Evolutionary conservation across 2,329 filamentous ascomycete species (phyloP).

Genomic region (Ophiostoma novo-ulmi): DNA sequence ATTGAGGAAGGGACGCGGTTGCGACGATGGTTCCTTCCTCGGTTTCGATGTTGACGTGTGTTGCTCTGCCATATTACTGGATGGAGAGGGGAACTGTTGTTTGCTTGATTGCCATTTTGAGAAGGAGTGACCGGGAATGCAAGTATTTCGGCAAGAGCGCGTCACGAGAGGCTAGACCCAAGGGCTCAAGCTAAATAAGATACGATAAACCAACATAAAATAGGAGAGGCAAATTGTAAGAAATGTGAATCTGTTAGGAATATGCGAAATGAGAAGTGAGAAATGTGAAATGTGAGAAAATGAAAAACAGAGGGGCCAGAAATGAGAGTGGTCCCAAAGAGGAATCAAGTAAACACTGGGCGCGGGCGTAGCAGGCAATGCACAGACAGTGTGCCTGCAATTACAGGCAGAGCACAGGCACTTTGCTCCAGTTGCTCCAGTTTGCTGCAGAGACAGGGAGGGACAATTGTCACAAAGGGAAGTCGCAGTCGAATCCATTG

Average conservation of each 20-base stretch:
- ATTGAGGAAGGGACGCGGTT: slow-evolving; percentile 9
- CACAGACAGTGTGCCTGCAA: no score
- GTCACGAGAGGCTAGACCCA: slow-evolving; percentile 1
- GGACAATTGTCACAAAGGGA: slow-evolving; percentile 1
- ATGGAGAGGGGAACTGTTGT: neutral
- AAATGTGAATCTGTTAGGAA: neutral
- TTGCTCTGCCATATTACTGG: slow-evolving; percentile 14
- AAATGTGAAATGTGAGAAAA: neutral
- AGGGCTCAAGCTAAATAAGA: neutral
- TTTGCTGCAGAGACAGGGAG: neutral
- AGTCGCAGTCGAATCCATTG: neutral
- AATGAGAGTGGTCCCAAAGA: neutral
- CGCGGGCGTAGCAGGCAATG: neutral
- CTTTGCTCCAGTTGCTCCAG: neutral
- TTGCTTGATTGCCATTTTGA: slow-evolving; percentile 5
- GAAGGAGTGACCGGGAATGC: slow-evolving; percentile 15
- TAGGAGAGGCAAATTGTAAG: neutral
- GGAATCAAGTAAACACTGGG: neutral
- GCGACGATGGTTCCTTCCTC: slow-evolving; percentile 11
- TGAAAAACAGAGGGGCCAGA: neutral
- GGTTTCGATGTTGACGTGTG: slow-evolving; percentile 16
- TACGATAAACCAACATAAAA: neutral
- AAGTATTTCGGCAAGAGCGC: slow-evolving; percentile 1
- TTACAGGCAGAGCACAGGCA: neutral
- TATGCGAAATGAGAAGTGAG: neutral